These are phyloP conservation scores for Thymus quinquecostatus DNA, from an alignment of 257 asterid species.

Conservation along the genomic window DNA sequence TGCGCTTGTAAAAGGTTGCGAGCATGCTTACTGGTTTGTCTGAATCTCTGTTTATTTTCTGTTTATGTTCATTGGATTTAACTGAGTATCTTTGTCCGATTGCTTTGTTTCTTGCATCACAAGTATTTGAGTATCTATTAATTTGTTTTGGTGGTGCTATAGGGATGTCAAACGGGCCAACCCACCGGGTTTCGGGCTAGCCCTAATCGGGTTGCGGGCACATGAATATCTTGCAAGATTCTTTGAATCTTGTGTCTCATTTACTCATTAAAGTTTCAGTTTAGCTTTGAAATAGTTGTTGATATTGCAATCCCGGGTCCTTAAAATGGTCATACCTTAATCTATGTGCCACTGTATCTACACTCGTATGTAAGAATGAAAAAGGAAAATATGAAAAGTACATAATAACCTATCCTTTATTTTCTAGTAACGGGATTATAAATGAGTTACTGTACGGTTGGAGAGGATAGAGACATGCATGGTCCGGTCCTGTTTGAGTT, in stretches of 20 bases:
- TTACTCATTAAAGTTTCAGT: background rate
- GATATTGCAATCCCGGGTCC: background rate
- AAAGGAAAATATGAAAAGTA: background rate
- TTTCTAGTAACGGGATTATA: background rate
- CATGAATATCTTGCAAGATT: slow-evolving; percentile 5
- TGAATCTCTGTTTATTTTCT: slow-evolving; percentile 31
- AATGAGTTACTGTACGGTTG: background rate
- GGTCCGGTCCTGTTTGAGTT: background rate
- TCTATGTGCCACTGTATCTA: slow-evolving; percentile 14
- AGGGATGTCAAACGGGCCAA: no score
- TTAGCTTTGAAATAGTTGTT: background rate
- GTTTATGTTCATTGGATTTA: background rate
- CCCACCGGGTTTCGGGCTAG: no score
- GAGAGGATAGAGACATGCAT: background rate
- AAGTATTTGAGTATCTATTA: no score
- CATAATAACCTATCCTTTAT: background rate
- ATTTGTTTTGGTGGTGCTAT: no score
- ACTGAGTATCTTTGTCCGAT: background rate
- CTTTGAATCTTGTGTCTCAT: background rate
- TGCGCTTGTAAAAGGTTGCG: slow-evolving; percentile 98
- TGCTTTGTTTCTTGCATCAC: slow-evolving; percentile 3
- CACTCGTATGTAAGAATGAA: background rate
- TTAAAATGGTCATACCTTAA: background rate
- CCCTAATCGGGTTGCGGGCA: background rate
- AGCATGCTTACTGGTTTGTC: slow-evolving; percentile 99